phyloP scores from a whole-genome alignment of 768 basidiomycete genomes.

The Boletus subparvulus region DNA sequence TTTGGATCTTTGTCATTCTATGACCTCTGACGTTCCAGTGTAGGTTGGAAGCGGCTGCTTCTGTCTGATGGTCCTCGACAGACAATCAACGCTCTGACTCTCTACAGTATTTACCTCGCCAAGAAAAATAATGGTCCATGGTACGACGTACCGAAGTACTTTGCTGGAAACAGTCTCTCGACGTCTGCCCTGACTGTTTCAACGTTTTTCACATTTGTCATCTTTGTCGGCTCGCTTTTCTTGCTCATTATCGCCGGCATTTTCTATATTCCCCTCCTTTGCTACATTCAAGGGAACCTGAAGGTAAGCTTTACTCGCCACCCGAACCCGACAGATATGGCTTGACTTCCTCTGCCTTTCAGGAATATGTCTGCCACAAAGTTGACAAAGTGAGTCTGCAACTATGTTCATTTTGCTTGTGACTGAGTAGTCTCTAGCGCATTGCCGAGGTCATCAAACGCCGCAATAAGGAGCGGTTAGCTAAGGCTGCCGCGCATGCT shows the following conservation, averaged over 20 bases:
- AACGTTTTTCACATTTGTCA: constrained; percentile 84
- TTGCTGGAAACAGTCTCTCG: constrained; percentile 67
- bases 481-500: constrained; percentile 76
- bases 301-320: constrained; percentile 54
- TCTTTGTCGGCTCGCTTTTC: constrained; percentile 83
- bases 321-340: not conserved
- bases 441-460: constrained; percentile 92
- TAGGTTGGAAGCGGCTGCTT: constrained; percentile 85
- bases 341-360: not conserved
- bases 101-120: constrained; percentile 84
- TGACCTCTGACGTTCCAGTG: not conserved
- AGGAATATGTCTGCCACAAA: constrained; percentile 99
- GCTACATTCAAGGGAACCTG: constrained; percentile 94
- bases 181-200: constrained; percentile 85
- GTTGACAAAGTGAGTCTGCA: constrained; percentile 79
- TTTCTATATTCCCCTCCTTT: constrained; percentile 90
- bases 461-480: constrained; percentile 81
- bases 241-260: constrained; percentile 82
- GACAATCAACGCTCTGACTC: constrained; percentile 94
- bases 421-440: constrained; percentile 51
- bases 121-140: constrained; percentile 51
- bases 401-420: constrained; percentile 1
- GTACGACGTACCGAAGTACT: constrained; percentile 79
- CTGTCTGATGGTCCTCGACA: constrained; percentile 97
- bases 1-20: not conserved